Conservation (phyloP, 768 basidiomycete species). For the Serendipita vermifera region DNA sequence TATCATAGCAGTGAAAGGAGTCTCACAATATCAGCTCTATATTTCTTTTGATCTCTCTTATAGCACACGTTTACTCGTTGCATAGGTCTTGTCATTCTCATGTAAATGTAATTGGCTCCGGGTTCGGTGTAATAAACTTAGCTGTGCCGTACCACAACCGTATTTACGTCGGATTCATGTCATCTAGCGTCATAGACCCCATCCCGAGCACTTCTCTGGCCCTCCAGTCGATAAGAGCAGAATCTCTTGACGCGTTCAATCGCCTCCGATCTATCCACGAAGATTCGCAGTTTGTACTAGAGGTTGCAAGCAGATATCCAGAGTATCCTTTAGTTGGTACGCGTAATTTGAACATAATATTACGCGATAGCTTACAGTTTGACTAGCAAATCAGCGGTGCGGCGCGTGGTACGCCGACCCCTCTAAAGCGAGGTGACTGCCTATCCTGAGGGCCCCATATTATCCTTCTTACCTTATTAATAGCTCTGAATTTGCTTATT, state of each 20-base stretch:
- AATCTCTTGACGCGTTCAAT: conserved; percentile 70
- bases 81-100: no score
- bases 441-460: neutral
- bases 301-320: conserved; percentile 36
- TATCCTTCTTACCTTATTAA: conserved; percentile 15
- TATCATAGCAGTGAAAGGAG: no score
- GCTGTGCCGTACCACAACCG: no score
- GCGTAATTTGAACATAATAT: neutral
- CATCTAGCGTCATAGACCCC: no score
- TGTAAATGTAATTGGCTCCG: no score
- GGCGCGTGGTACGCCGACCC: conserved; percentile 91
- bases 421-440: conserved; percentile 21
- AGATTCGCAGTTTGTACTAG: conserved; percentile 57
- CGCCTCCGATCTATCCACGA: conserved; percentile 75
- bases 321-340: conserved; percentile 35
- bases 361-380: neutral
- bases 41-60: no score
- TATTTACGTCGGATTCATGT: no score
- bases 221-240: conserved; percentile 45
- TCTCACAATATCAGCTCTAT: no score
- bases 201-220: no score
- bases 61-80: no score
- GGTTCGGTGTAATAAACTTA: no score
- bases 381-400: conserved; percentile 79
- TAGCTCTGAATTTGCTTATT: conserved; percentile 43